A percentile compares a stretch with the other conserved stretches of the same genome.
phyloP scores from a whole-genome alignment of 2,329 filamentous ascomycete species.

The Alternaria sp. region DNA sequence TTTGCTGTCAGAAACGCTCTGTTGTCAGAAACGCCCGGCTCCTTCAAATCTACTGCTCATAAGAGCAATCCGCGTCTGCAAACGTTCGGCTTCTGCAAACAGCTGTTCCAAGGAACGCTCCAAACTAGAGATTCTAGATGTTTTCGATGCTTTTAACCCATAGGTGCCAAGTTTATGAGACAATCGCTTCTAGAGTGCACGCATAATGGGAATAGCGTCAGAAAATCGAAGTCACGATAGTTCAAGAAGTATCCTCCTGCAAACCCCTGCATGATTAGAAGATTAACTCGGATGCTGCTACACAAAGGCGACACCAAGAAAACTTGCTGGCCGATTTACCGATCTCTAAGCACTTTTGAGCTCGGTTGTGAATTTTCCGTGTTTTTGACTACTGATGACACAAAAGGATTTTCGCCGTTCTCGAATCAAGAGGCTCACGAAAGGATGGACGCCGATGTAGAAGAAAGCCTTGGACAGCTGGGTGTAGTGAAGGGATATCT shows the following conservation, averaged over 20 bases:
- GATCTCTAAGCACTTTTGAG: neutral
- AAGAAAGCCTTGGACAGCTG: no score
- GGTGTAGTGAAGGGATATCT: no score
- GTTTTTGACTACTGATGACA: neutral
- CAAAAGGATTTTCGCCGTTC: neutral
- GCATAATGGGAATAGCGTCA: neutral
- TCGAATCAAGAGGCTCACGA: neutral
- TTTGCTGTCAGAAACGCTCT: neutral
- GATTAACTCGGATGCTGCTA: neutral
- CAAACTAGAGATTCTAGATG: no score
- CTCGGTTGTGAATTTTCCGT: neutral
- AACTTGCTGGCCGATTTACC: neutral
- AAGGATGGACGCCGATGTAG: no score
- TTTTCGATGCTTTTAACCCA: neutral
- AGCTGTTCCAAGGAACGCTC: no score
- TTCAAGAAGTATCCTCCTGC: neutral
- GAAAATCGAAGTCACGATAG: neutral
- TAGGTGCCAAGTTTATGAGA: neutral
- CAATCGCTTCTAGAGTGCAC: neutral
- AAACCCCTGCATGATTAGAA: neutral
- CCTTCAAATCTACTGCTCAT: neutral
- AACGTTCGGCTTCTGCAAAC: neutral
- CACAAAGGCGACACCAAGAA: neutral
- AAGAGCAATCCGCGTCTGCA: neutral
- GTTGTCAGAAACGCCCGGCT: constrained; percentile 5